Conservation (phyloP, 2,329 filamentous ascomycete species). For the Aureobasidium sp. region DNA sequence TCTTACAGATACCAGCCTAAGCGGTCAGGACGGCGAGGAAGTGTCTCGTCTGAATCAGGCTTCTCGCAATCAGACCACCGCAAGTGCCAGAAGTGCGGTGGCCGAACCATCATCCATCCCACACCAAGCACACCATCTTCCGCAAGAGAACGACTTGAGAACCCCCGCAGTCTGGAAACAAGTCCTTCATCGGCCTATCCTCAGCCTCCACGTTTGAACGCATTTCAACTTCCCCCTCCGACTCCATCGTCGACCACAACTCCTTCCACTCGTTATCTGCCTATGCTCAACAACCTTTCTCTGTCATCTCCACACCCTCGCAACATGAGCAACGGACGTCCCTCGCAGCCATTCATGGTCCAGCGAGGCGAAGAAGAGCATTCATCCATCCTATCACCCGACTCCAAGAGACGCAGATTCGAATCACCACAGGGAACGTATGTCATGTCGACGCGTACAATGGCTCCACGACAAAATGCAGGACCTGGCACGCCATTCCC, state of each 20-base stretch:
- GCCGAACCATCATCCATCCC: slow-evolving; percentile 49
- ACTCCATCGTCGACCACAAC: slow-evolving; percentile 27
- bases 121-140: slow-evolving; percentile 24
- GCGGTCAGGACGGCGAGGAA: slow-evolving; percentile 40
- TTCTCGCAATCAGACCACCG: slow-evolving; percentile 32
- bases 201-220: slow-evolving; percentile 11
- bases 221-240: slow-evolving; percentile 21
- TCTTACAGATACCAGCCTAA: slow-evolving; percentile 92
- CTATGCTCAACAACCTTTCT: slow-evolving; percentile 29
- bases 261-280: slow-evolving; percentile 31
- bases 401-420: slow-evolving; percentile 58
- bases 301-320: slow-evolving; percentile 29
- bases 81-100: slow-evolving; percentile 65
- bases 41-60: slow-evolving; percentile 23
- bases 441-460: slow-evolving; percentile 32
- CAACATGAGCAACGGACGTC: slow-evolving; percentile 10
- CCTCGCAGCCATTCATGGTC: slow-evolving; percentile 3
- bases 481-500: slow-evolving; percentile 35
- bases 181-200: slow-evolving; percentile 12
- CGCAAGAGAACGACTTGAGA: slow-evolving; percentile 5
- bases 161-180: slow-evolving; percentile 3
- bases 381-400: slow-evolving; percentile 44
- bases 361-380: slow-evolving; percentile 29
- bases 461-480: slow-evolving; percentile 26
- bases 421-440: slow-evolving; percentile 39